Evolutionary conservation across 768 basidiomycete genomes (phyloP).

Genomic region (Pleurotus ostreatus): DNA sequence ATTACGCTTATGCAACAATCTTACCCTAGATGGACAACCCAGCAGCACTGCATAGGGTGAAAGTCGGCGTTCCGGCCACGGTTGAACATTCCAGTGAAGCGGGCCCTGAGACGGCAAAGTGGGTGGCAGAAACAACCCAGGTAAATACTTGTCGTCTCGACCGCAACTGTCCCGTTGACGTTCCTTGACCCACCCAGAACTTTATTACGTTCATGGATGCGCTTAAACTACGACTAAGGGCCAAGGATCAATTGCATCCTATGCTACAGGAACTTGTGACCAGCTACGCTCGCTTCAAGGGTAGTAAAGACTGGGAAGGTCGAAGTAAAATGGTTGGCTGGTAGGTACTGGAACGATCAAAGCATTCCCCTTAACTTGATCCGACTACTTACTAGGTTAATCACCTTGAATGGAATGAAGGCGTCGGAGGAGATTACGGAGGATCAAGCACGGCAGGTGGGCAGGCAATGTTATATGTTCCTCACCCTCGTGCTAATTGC

Average conservation of each 20-base stretch:
- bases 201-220: conserved; percentile 99
- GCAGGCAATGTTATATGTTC: conserved; percentile 12
- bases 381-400: conserved; percentile 58
- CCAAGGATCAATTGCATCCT: conserved; percentile 95
- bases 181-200: conserved; percentile 44
- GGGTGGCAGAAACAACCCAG: conserved; percentile 94
- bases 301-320: conserved; percentile 95
- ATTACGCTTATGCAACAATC: not conserved
- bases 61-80: conserved; percentile 93
- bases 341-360: conserved; percentile 37
- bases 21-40: conserved; percentile 79
- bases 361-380: no score
- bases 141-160: conserved; percentile 29
- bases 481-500: not conserved
- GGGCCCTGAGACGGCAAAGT: conserved; percentile 66
- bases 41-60: conserved; percentile 85
- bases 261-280: conserved; percentile 94
- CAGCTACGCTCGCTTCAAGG: conserved; percentile 91
- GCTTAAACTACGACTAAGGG: conserved; percentile 83
- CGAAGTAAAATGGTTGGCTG: conserved; percentile 90
- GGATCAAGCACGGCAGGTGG: conserved; percentile 88
- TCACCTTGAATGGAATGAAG: conserved; percentile 95
- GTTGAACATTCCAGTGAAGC: conserved; percentile 94
- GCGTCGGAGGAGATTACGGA: conserved; percentile 95
- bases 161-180: not conserved